Conservation (phyloP, 2,329 filamentous ascomycete genomes). For the Talaromyces sp. region DNA sequence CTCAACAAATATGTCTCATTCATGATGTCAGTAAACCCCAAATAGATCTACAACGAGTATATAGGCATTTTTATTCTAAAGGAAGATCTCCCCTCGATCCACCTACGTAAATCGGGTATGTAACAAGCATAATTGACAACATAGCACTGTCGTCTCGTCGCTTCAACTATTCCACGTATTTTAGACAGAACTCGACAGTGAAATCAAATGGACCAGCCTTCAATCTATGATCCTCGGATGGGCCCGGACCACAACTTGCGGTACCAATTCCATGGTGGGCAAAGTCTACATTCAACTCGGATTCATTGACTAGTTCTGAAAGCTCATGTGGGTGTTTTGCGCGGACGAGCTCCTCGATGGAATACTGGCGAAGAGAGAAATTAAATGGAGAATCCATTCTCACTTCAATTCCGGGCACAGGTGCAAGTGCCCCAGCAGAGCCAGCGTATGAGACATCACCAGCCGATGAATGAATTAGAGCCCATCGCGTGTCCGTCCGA, state of each 20-base stretch:
- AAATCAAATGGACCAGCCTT: conserved; percentile 28
- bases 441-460: conserved; percentile 19
- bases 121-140: neutral
- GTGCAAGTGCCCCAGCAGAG: conserved; percentile 15
- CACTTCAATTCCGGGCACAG: neutral
- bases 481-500: conserved; percentile 25
- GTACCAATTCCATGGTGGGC: conserved; percentile 34
- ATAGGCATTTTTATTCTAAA: neutral
- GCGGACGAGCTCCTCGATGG: conserved; percentile 19
- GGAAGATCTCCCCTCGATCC: neutral
- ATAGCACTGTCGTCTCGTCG: neutral
- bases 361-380: conserved; percentile 22
- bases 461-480: conserved; percentile 33
- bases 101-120: neutral
- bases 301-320: conserved; percentile 25
- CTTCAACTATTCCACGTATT: neutral
- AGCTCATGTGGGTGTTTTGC: conserved; percentile 24
- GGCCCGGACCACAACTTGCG: conserved; percentile 25
- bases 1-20: neutral
- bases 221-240: conserved; percentile 24
- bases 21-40: neutral
- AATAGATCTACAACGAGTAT: neutral
- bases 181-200: conserved; percentile 21
- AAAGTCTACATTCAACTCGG: conserved; percentile 29
- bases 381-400: conserved; percentile 19